These are phyloP conservation scores for Holtermanniella nyarrowii DNA, from an alignment of 768 basidiomycete genomes.

Conservation along the genomic window DNA sequence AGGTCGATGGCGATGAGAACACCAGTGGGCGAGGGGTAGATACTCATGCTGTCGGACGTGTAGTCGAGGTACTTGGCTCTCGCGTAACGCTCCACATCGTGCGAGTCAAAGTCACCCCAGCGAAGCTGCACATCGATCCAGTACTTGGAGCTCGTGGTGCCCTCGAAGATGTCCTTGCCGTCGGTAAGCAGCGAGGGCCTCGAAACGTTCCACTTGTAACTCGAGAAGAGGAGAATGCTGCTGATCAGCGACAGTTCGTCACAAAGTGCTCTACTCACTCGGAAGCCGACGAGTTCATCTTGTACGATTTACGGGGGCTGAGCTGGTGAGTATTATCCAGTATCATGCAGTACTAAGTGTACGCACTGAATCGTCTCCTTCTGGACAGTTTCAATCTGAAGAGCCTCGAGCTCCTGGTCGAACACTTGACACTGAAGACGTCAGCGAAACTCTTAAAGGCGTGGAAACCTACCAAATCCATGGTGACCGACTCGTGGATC, in stretches of 20 bases:
- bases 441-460: not conserved
- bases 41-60: slow-evolving; percentile 80
- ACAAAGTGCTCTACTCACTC: slow-evolving; percentile 43
- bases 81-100: slow-evolving; percentile 97
- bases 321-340: not conserved
- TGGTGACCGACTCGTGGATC: slow-evolving; percentile 52
- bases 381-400: slow-evolving; percentile 98
- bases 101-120: slow-evolving; percentile 84
- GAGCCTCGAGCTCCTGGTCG: slow-evolving; percentile 93
- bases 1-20: slow-evolving; percentile 98
- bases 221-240: slow-evolving; percentile 81
- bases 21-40: slow-evolving; percentile 97
- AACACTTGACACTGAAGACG: slow-evolving; percentile 78
- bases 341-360: not conserved
- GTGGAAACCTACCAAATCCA: slow-evolving; percentile 18
- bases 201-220: slow-evolving; percentile 86
- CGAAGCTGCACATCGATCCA: slow-evolving; percentile 72
- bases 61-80: slow-evolving; percentile 99
- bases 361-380: slow-evolving; percentile 80
- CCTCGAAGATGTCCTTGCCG: slow-evolving; percentile 88
- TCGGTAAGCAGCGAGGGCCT: slow-evolving; percentile 92
- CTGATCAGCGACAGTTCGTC: not conserved
- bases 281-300: slow-evolving; percentile 99
- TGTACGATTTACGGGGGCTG: slow-evolving; percentile 97
- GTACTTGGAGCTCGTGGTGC: slow-evolving; percentile 97